Evolutionary conservation across 192 early-diverging fungal genomes (phyloP).

Genomic region (Coemansia sp.): DNA sequence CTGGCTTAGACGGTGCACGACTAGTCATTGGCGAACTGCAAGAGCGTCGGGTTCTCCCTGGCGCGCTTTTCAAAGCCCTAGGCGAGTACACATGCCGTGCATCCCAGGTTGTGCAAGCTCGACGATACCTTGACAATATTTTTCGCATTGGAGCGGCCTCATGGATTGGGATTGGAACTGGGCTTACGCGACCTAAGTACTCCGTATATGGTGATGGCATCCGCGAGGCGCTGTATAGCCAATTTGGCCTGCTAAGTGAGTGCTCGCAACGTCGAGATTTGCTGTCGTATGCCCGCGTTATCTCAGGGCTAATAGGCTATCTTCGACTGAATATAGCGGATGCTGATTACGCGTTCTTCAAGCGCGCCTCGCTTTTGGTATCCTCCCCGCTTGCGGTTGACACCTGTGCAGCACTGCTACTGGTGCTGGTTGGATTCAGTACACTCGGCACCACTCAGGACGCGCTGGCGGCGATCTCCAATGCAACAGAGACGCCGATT

Average conservation of each 20-base stretch:
- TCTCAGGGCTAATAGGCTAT: constrained; percentile 32
- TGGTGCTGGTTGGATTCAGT: constrained; percentile 35
- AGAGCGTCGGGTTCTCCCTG: constrained; percentile 20
- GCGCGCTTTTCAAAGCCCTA: constrained; percentile 32
- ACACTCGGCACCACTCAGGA: constrained; percentile 8
- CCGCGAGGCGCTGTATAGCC: constrained; percentile 8
- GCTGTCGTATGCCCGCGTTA: constrained; percentile 15
- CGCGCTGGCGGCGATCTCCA: constrained; percentile 8
- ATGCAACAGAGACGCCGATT: background rate
- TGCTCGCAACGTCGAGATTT: constrained; percentile 4
- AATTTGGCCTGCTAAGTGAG: background rate
- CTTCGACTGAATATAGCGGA: constrained; percentile 24
- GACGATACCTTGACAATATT: constrained; percentile 15
- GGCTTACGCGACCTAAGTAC: constrained; percentile 19
- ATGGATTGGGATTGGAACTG: constrained; percentile 32
- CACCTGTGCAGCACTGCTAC: constrained; percentile 22
- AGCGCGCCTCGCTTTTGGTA: constrained; percentile 6
- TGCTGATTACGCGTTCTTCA: constrained; percentile 21
- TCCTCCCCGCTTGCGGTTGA: background rate
- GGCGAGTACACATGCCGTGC: background rate
- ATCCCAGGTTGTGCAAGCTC: background rate
- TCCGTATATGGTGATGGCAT: constrained; percentile 23
- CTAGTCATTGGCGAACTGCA: constrained; percentile 23
- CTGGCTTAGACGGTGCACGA: background rate
- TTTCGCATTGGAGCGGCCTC: constrained; percentile 18